Evolutionary conservation across 2,329 filamentous ascomycete species (phyloP).

Genomic region (Colletotrichum liriopes): DNA sequence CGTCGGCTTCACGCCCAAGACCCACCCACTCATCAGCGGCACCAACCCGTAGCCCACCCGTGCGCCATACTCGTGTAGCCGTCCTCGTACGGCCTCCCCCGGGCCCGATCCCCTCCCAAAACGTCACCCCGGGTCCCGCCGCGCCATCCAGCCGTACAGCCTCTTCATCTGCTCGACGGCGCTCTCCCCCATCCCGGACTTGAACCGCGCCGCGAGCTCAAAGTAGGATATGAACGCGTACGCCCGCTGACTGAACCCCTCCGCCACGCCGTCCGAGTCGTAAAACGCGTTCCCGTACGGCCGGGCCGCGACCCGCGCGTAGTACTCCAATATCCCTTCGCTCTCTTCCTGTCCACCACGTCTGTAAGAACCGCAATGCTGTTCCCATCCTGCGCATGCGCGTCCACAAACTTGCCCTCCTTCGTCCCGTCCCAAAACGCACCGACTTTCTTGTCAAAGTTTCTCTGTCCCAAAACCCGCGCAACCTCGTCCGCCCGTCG

Average conservation of each 20-base stretch:
- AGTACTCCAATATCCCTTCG: conserved; percentile 57
- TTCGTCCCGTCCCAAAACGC: conserved; percentile 62
- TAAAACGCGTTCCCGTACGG: conserved; percentile 68
- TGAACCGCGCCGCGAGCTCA: conserved; percentile 66
- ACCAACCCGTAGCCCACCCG: conserved; percentile 67
- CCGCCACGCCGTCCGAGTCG: conserved; percentile 58
- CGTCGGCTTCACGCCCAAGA: conserved; percentile 63
- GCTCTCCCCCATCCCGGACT: conserved; percentile 47
- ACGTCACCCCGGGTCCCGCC: conserved; percentile 62
- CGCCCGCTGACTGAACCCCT: conserved; percentile 60
- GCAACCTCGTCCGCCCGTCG: conserved; percentile 54
- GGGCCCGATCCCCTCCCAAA: conserved; percentile 67
- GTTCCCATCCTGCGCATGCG: conserved; percentile 68
- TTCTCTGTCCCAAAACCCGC: conserved; percentile 53
- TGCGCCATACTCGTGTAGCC: conserved; percentile 66
- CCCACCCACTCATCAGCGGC: conserved; percentile 61
- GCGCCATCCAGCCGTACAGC: conserved; percentile 66
- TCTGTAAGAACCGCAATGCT: conserved; percentile 61
- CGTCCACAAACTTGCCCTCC: conserved; percentile 48
- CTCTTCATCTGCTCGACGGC: conserved; percentile 63
- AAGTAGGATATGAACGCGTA: conserved; percentile 70
- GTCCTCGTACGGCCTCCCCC: conserved; percentile 59
- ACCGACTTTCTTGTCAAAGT: conserved; percentile 59
- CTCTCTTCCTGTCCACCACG: conserved; percentile 49
- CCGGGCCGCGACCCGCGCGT: conserved; percentile 53